A percentile compares a stretch with the other conserved stretches of the same genome.
Evolutionary conservation across 257 asterid genomes (phyloP).

Genomic region (Salvia splendens): DNA sequence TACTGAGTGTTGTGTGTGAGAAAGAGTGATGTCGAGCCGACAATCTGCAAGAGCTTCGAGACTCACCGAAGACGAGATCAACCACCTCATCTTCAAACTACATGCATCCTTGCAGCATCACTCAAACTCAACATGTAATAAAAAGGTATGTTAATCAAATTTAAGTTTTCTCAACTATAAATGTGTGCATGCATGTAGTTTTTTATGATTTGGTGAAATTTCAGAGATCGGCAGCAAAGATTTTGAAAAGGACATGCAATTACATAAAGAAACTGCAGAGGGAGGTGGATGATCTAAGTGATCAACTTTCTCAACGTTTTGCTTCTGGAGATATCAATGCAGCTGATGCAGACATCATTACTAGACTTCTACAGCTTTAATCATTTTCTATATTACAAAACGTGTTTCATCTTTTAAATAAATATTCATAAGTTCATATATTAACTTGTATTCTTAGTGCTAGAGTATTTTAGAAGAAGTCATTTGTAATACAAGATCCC

Average conservation of each 20-base stretch:
- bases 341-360: constrained; percentile 44
- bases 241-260: constrained; percentile 53
- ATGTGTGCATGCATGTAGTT: neutral
- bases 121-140: constrained; percentile 40
- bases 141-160: constrained; percentile 43
- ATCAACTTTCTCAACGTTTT: constrained; percentile 50
- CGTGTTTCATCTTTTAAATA: neutral
- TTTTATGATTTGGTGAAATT: neutral
- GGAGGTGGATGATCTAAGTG: constrained; percentile 67
- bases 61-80: constrained; percentile 53
- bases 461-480: neutral
- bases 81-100: constrained; percentile 52
- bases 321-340: constrained; percentile 46
- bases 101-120: constrained; percentile 53
- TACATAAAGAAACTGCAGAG: constrained; percentile 60
- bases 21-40: constrained; percentile 48
- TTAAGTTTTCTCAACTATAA: no score
- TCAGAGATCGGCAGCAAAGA: constrained; percentile 49
- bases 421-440: no score
- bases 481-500: neutral
- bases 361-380: constrained; percentile 42
- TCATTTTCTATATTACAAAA: neutral
- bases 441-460: neutral
- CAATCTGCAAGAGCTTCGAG: constrained; percentile 41
- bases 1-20: constrained; percentile 19